Evolutionary conservation across 495 filamentous ascomycete species (phyloP).

Genomic region (Lasiosphaeria miniovina): DNA sequence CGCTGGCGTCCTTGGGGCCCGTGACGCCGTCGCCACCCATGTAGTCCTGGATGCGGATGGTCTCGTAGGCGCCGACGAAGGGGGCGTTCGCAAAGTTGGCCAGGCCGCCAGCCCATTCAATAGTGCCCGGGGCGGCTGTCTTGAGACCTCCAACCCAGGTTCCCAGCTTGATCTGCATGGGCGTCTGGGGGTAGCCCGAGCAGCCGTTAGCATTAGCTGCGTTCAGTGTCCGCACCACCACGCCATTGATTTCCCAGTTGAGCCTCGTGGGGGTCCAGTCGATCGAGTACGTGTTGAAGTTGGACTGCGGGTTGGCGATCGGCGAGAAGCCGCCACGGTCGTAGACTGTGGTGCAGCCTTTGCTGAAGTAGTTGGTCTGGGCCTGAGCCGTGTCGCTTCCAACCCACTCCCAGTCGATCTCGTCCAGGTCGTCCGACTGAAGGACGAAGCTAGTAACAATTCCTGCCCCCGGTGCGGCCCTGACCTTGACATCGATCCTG

Average conservation of each 20-base stretch:
- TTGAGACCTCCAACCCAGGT: constrained; percentile 82
- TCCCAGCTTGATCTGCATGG: constrained; percentile 82
- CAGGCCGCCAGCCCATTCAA: constrained; percentile 82
- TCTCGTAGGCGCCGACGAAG: constrained; percentile 82
- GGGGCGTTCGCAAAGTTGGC: constrained; percentile 74
- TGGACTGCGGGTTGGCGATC: constrained; percentile 57
- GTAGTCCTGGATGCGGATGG: constrained; percentile 77
- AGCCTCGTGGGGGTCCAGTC: constrained; percentile 76
- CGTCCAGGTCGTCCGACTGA: constrained; percentile 88
- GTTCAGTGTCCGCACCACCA: constrained; percentile 64
- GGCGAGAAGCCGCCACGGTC: constrained; percentile 68
- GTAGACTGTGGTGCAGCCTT: constrained; percentile 74
- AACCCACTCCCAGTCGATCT: constrained; percentile 92
- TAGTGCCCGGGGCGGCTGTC: constrained; percentile 66
- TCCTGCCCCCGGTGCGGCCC: constrained; percentile 64
- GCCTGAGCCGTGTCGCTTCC: constrained; percentile 62
- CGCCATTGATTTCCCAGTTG: constrained; percentile 79
- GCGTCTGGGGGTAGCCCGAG: constrained; percentile 82
- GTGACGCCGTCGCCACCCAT: constrained; percentile 73
- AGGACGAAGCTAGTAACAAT: constrained; percentile 83
- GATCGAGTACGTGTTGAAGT: constrained; percentile 82
- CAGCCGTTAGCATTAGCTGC: constrained; percentile 57
- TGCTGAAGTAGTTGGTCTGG: constrained; percentile 93
- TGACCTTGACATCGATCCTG: constrained; percentile 62
- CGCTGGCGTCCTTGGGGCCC: constrained; percentile 45